Evolutionary conservation across 768 basidiomycete genomes (phyloP), one percentile per base, ranked within the genome.

Genomic region (Psilocybe tampanensis): DNA sequence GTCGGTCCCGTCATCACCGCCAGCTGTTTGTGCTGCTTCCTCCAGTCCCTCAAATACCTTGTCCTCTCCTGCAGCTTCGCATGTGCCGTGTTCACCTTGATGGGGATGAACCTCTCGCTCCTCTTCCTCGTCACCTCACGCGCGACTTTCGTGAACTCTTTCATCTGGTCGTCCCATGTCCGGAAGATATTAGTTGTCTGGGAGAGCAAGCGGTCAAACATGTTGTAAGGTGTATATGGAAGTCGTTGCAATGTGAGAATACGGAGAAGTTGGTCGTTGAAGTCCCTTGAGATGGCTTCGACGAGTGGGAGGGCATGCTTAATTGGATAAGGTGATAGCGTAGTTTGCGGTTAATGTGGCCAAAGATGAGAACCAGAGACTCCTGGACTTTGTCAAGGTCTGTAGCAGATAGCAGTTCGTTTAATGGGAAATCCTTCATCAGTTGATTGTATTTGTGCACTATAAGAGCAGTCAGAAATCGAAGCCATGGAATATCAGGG

Each of bases 371-470:
- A 0, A 83, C 74, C 12, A 98, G 78, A 3, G 92, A 87, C 71
- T 97, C 94, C 68, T 96, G 90, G 34, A 98, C 89, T 76, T 95
- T 97, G 70, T 92, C 90, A 1, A 98, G 84, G 71, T 98, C 97
- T 2, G 97, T 97, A 0, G 97, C 94, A 8, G 95, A 94, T 23
- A 99, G 82, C 18, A 98, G 86, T 68, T 98, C 96, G 69, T 99
- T 97, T 24, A 99, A 80, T 0, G 97, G 97, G 65, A 98, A 98
- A 68, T 99, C 97, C 74, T 96, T 97, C 97, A 99, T 98, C 55
- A 98, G 81, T 60, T 92, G 89, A 67, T 99, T 98, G 78, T 98
- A 96, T 72, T 97, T 98, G 79, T 95, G 94, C 11, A 98, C 96
- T 93, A 62, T 3, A 12, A 41, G 19, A 21, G 9, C n/a, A 29